Evolutionary conservation across 371 early-diverging fungal genomes (phyloP).

Genomic region (Coemansia sp.): DNA sequence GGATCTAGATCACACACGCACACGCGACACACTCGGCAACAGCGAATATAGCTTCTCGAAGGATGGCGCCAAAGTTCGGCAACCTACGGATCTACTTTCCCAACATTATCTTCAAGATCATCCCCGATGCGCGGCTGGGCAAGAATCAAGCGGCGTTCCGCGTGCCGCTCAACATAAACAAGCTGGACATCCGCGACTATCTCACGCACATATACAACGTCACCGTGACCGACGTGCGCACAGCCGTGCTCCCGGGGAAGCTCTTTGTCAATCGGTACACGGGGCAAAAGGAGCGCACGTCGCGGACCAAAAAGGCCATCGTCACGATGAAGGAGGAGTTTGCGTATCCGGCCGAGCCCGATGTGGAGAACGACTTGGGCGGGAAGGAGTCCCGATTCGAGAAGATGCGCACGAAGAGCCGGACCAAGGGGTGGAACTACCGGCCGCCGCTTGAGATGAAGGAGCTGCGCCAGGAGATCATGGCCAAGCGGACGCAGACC

Average conservation of each 20-base stretch:
- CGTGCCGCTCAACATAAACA: conserved; percentile 89
- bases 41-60: neutral
- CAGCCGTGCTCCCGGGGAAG: conserved; percentile 76
- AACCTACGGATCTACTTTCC: conserved; percentile 84
- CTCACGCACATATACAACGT: conserved; percentile 84
- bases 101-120: conserved; percentile 81
- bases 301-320: conserved; percentile 88
- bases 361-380: conserved; percentile 60
- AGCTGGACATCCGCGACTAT: conserved; percentile 90
- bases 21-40: neutral
- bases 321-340: conserved; percentile 86
- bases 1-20: neutral
- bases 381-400: conserved; percentile 52
- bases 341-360: conserved; percentile 71
- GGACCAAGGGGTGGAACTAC: conserved; percentile 72
- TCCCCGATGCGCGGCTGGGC: conserved; percentile 71
- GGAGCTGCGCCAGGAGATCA: conserved; percentile 4
- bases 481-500: neutral
- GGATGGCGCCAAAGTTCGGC: conserved; percentile 51
- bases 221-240: conserved; percentile 83
- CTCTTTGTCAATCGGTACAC: conserved; percentile 55
- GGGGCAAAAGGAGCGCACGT: conserved; percentile 52
- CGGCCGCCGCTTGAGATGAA: conserved; percentile 39
- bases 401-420: conserved; percentile 52
- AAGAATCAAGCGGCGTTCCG: conserved; percentile 94